Percentiles rank a stretch among this genome's conserved stretches.
phyloP scores from a whole-genome alignment of 768 basidiomycete species.

The Pleurotus cornucopiae region DNA sequence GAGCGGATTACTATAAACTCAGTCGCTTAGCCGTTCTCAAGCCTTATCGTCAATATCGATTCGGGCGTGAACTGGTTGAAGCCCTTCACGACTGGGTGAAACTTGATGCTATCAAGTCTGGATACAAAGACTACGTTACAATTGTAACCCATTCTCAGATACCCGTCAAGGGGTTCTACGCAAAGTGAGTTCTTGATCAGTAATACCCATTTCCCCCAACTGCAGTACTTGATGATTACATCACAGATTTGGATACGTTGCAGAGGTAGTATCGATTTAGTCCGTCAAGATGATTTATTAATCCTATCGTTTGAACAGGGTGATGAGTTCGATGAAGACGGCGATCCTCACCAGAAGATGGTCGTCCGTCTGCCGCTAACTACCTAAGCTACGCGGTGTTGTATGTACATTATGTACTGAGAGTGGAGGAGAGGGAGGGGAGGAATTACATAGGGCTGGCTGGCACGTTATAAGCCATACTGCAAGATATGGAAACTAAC shows the following conservation, averaged over 20 bases:
- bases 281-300: too few relatives aligned
- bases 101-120: slow-evolving; percentile 31
- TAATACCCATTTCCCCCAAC: slow-evolving; percentile 2
- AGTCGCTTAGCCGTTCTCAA: slow-evolving; percentile 66
- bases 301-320: slow-evolving; percentile 36
- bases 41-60: slow-evolving; percentile 55
- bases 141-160: slow-evolving; percentile 72
- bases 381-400: slow-evolving; percentile 6
- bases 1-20: slow-evolving; percentile 61
- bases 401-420: slow-evolving; percentile 8
- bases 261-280: slow-evolving; percentile 41
- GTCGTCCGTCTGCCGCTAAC: slow-evolving; percentile 43
- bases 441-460: neutral
- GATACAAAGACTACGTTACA: slow-evolving; percentile 17
- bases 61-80: slow-evolving; percentile 65
- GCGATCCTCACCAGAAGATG: slow-evolving; percentile 86
- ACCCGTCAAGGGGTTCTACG: slow-evolving; percentile 68
- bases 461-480: neutral
- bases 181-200: slow-evolving; percentile 50
- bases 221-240: too few relatives aligned
- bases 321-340: slow-evolving; percentile 75
- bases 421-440: slow-evolving; percentile 10
- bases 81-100: slow-evolving; percentile 58
- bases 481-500: slow-evolving; percentile 24
- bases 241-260: slow-evolving; percentile 61